Evolutionary conservation across 129 eudicot species (phyloP).

Genomic region (Erigeron canadensis): DNA sequence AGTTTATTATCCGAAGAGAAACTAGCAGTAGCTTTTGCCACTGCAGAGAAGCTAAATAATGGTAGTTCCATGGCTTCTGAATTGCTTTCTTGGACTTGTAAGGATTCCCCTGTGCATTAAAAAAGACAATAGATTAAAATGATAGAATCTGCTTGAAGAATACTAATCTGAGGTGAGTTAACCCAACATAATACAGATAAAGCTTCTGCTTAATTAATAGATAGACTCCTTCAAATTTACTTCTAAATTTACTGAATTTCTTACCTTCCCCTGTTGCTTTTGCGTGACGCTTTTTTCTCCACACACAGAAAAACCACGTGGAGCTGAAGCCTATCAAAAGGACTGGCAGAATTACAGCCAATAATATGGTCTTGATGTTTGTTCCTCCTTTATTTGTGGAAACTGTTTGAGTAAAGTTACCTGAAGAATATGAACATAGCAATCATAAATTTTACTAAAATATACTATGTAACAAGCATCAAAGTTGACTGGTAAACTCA

Average conservation of each 20-base stretch:
- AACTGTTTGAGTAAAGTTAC: not conserved
- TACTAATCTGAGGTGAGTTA: too few species aligned
- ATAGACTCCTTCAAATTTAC: too few species aligned
- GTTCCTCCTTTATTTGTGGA: not conserved
- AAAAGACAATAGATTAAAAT: not conserved
- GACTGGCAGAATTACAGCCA: not conserved
- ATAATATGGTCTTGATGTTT: not conserved
- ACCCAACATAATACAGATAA: too few species aligned
- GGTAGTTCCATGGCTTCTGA: too few species aligned
- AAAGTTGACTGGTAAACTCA: too few species aligned
- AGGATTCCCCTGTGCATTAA: not conserved
- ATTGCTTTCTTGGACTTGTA: too few species aligned
- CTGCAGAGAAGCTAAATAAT: too few species aligned
- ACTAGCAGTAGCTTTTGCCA: too few species aligned
- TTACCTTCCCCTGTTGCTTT: conserved; percentile 6
- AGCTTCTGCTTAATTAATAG: too few species aligned
- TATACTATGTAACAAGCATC: not conserved
- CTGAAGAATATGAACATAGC: not conserved
- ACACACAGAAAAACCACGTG: not conserved
- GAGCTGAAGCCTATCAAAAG: not conserved
- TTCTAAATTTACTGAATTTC: not conserved
- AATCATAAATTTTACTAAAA: not conserved
- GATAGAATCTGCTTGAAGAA: too few species aligned
- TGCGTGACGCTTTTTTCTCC: not conserved
- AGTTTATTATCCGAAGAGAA: too few species aligned